Evolutionary conservation across 768 basidiomycete genomes (phyloP).

Genomic region (Pulveroboletus ravenelii): DNA sequence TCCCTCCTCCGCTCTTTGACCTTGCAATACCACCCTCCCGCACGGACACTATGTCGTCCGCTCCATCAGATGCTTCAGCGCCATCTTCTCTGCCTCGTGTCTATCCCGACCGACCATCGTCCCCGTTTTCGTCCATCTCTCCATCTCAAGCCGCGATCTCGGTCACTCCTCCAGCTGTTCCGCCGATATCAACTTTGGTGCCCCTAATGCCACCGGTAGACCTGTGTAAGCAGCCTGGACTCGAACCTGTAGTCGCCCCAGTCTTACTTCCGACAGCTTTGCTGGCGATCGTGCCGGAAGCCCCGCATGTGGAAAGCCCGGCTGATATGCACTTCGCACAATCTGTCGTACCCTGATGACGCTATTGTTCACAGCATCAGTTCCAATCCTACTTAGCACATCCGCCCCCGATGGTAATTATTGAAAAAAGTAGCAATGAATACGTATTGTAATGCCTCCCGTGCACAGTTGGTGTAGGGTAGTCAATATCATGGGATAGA

Average conservation of each 20-base stretch:
- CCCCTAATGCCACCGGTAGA: not conserved
- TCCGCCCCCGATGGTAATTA: not conserved
- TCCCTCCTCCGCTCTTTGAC: constrained; percentile 39
- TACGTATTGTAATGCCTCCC: constrained; percentile 1
- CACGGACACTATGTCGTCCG: constrained; percentile 29
- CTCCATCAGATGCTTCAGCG: constrained; percentile 19
- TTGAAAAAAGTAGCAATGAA: not conserved
- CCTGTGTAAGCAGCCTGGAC: not conserved
- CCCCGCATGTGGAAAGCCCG: constrained; percentile 31
- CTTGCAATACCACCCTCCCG: constrained; percentile 25
- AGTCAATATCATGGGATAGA: not conserved
- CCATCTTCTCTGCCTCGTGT: constrained; percentile 5
- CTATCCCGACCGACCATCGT: constrained; percentile 1
- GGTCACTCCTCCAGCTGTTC: constrained; percentile 2
- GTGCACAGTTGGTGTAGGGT: not conserved
- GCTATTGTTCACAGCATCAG: not conserved
- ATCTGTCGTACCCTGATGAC: constrained; percentile 5
- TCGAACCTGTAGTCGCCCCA: constrained; percentile 5
- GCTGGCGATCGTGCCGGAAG: constrained; percentile 19
- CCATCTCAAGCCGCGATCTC: constrained; percentile 2
- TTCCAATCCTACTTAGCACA: not conserved
- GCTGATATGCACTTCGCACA: constrained; percentile 19
- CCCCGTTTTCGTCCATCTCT: constrained; percentile 5
- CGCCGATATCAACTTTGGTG: constrained; percentile 20
- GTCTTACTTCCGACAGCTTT: constrained; percentile 7